Evolutionary conservation across 1,284 basidiomycete genomes (phyloP).

Genomic region (Cryptococcus jaspeensis): DNA sequence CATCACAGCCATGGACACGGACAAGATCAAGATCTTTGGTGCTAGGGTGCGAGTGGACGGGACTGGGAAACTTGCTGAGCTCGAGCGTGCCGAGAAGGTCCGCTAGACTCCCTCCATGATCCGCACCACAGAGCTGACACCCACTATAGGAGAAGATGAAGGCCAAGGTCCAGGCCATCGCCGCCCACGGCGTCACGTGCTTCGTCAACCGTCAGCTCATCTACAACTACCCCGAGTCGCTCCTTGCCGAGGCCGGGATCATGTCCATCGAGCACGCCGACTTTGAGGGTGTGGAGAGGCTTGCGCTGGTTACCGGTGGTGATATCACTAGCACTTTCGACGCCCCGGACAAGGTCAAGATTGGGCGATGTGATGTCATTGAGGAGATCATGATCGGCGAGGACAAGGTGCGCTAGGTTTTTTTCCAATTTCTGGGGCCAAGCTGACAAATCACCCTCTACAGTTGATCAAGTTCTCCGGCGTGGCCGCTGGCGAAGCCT

Average conservation of each 20-base stretch:
- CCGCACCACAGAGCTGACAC: conserved; percentile 6
- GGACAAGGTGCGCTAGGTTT: conserved; percentile 70
- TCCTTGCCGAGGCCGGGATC: conserved; percentile 91
- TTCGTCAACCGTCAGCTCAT: conserved; percentile 99
- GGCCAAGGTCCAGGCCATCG: conserved; percentile 93
- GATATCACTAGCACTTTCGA: conserved; percentile 98
- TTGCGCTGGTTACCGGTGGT: conserved; percentile 95
- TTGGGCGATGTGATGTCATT: conserved; percentile 90
- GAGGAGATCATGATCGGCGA: conserved; percentile 99
- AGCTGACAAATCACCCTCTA: conserved; percentile 3
- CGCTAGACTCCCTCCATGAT: conserved; percentile 15
- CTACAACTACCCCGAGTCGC: conserved; percentile 98
- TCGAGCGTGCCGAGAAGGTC: conserved; percentile 90
- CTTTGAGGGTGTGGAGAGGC: conserved; percentile 96
- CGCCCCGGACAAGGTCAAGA: conserved; percentile 85
- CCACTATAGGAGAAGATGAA: conserved; percentile 95
- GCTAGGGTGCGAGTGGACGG: conserved; percentile 93
- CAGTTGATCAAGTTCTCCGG: conserved; percentile 99
- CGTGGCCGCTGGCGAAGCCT: conserved; percentile 97
- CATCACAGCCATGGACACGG: conserved; percentile 92
- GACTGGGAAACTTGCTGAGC: conserved; percentile 94
- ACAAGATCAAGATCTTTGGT: conserved; percentile 99
- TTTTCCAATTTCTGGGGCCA: neutral
- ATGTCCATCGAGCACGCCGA: conserved; percentile 98
- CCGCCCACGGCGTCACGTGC: conserved; percentile 91